Base-by-base conservation (phyloP, 2,329 filamentous ascomycete genomes). In the Xenoacremonium recifei region DNA sequence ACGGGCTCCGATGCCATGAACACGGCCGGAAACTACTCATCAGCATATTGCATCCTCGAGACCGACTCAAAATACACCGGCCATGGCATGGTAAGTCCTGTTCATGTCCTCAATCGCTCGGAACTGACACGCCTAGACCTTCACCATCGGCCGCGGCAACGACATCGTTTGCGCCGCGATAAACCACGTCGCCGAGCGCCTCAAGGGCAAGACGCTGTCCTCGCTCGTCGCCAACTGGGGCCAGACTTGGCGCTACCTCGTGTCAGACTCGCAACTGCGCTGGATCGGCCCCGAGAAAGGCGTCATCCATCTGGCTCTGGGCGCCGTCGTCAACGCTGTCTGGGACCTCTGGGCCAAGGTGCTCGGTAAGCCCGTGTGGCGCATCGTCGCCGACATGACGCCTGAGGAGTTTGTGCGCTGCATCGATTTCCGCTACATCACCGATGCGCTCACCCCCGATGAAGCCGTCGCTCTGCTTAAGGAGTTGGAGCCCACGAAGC, bases 1-100 rank as follows among this genome's bases (percentile, higher is more conserved):
- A 95, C 89, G n/a, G 90, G 90, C 58, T 95, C 89, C 7, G 91
- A 96, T 79, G 91, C 89, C 60, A 96, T 96, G 91, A 96, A 96
- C 62, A 87, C 88, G 3, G 89, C 90, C 3, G 87, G 89, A 48
- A 89, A 96, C 68, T 96, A 96, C 70, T 95, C 89, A 2, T 78
- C 90, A 11, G 90, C 91, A n/a, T 96, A 96, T 74, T 95, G 89
- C 66, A 92, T 96, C 58, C 72, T 96, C 36, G 73, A 89, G 61
- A 96, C 90, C 1, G 85, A 95, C 62, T 84, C 85, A 1, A 62
- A 76, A 10, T 77, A 77, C 59, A 75, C 76, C 2, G 88, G 88
- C 12, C 87, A 93, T 61, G 87, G 88, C 59, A 92, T 92, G 87
- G 84, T 87, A 62, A 46, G 57, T 39, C 7, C 19, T 35, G 42